A percentile compares a stretch with the other conserved stretches of the same genome.
Evolutionary conservation across 352 stramenopile genomes (phyloP).

Genomic region (Phytophthora nicotianae): DNA sequence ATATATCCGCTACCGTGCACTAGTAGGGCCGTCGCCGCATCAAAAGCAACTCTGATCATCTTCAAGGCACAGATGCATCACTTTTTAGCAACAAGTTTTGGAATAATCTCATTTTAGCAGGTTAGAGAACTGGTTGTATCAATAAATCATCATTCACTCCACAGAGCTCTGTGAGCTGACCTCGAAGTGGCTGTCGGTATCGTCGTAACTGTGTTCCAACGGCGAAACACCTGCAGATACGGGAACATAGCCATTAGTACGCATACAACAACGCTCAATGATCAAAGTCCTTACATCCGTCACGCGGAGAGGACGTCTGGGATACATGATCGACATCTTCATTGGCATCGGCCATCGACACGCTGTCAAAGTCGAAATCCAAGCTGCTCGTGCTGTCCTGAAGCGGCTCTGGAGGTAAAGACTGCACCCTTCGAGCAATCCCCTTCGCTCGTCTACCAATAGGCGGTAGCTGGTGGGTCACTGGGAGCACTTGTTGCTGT

Average conservation of each 20-base stretch:
- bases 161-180: constrained; percentile 81
- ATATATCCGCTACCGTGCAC: constrained; percentile 66
- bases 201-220: constrained; percentile 74
- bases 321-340: constrained; percentile 70
- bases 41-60: constrained; percentile 16
- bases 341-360: constrained; percentile 70
- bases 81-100: constrained; percentile 9
- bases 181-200: constrained; percentile 83
- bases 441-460: constrained; percentile 31
- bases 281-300: constrained; percentile 60
- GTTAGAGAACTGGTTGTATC: constrained; percentile 24
- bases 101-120: constrained; percentile 18
- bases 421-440: constrained; percentile 57
- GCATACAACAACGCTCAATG: not conserved
- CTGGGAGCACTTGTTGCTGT: constrained; percentile 34
- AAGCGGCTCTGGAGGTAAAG: constrained; percentile 59
- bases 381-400: constrained; percentile 53
- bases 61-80: constrained; percentile 16
- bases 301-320: constrained; percentile 72
- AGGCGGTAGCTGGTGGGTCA: constrained; percentile 42
- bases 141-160: constrained; percentile 54
- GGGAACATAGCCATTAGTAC: constrained; percentile 16
- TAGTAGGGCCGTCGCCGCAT: constrained; percentile 26
- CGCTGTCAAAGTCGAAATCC: constrained; percentile 86
- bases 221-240: constrained; percentile 67